Conservation (phyloP, 345 rosid species). For the Salix suchowensis region DNA sequence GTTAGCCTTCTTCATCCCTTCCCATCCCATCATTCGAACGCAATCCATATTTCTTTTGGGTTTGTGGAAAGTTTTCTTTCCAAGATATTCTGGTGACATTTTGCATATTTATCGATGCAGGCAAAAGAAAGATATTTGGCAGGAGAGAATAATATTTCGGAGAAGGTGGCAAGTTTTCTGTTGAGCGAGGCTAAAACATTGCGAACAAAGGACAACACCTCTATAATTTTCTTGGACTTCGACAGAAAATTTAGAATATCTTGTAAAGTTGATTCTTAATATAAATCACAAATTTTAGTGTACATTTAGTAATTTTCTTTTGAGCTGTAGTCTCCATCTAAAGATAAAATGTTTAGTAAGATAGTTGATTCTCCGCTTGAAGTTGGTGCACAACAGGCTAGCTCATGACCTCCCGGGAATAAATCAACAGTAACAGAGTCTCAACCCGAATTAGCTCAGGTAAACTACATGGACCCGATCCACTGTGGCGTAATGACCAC, state of each 20-base stretch:
- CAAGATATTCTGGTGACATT: too few species aligned
- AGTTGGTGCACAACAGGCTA: background rate
- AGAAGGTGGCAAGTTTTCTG: slow-evolving; percentile 68
- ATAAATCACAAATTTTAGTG: background rate
- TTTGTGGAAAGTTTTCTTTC: background rate
- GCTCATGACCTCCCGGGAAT: background rate
- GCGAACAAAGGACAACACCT: slow-evolving; percentile 94
- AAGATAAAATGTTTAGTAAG: background rate
- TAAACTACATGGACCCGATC: background rate
- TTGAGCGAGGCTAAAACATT: slow-evolving; percentile 75
- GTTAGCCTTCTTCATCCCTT: slow-evolving; percentile 33
- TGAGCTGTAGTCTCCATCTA: background rate
- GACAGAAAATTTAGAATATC: slow-evolving; percentile 32
- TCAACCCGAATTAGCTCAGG: background rate
- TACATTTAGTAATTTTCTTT: background rate
- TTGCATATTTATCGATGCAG: slow-evolving; percentile 28
- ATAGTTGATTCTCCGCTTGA: background rate
- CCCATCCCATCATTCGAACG: too few species aligned
- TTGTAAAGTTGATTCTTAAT: slow-evolving; percentile 46
- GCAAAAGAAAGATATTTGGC: slow-evolving; percentile 42
- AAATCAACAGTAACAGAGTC: background rate
- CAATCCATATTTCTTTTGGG: too few species aligned
- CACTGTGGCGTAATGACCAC: background rate
- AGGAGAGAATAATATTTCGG: slow-evolving; percentile 49
- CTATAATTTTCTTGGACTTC: slow-evolving; percentile 79